Evolutionary conservation across 129 eudicot species (phyloP).

Genomic region (Arctium minus): DNA sequence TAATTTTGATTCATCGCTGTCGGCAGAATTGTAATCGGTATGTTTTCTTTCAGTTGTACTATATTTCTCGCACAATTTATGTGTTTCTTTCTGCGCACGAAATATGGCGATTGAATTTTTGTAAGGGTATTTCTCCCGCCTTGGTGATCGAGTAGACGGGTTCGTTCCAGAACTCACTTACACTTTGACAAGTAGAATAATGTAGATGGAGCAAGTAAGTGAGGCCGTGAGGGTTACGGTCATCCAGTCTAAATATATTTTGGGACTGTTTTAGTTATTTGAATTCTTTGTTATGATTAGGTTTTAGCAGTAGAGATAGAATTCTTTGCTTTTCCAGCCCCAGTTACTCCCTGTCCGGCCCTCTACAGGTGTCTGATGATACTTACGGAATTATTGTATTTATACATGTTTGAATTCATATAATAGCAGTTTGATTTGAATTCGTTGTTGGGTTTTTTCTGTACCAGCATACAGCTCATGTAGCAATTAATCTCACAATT

Average conservation of each 20-base stretch:
- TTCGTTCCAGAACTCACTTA: neutral
- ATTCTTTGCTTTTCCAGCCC: too few relatives aligned
- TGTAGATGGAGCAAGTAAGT: neutral
- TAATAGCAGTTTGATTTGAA: neutral
- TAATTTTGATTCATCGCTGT: neutral
- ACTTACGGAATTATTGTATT: neutral
- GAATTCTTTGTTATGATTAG: neutral
- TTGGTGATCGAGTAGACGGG: neutral
- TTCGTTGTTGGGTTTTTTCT: neutral
- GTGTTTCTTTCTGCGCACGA: conserved; percentile 37
- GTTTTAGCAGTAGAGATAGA: neutral
- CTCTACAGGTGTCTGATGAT: too few relatives aligned
- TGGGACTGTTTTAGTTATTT: neutral
- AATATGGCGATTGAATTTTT: conserved; percentile 1
- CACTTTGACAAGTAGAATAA: neutral
- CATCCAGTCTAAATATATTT: neutral
- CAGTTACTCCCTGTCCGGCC: too few relatives aligned
- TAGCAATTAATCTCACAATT: too few relatives aligned
- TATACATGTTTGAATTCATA: neutral
- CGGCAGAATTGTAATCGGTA: neutral
- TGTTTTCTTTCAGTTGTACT: conserved; percentile 10
- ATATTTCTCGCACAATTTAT: conserved; percentile 7
- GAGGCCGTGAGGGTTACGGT: neutral
- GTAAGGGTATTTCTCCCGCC: neutral
- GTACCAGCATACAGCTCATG: too few relatives aligned